A percentile compares a stretch with the other conserved stretches of the same genome.
Conservation (phyloP, 805 yeast species). For the Myxozyma kluyveri region DNA sequence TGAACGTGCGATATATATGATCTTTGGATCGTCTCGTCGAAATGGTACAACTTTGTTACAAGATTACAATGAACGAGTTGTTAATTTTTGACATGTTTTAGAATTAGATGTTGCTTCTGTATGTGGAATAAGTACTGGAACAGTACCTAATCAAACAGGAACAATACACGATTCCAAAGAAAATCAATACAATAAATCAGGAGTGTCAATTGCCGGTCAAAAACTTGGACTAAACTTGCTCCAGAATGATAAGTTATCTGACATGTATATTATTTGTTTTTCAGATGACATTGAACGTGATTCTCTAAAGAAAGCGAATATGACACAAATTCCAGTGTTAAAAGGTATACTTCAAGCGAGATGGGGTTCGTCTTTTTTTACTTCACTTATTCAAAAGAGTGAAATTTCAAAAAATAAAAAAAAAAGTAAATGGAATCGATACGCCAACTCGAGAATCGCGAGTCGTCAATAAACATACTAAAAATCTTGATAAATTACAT, state of each 20-base stretch:
- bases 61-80: slow-evolving; percentile 17
- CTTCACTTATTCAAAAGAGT: too few relatives aligned
- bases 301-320: background rate
- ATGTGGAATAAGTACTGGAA: slow-evolving; percentile 14
- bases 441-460: too few relatives aligned
- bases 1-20: background rate
- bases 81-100: slow-evolving; percentile 6
- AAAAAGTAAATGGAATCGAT: too few relatives aligned
- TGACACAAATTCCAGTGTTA: slow-evolving; percentile 13
- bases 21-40: slow-evolving; percentile 10
- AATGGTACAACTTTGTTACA: too few relatives aligned
- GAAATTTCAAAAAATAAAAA: too few relatives aligned
- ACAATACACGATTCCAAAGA: too few relatives aligned
- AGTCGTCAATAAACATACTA: too few relatives aligned
- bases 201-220: slow-evolving; percentile 19
- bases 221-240: slow-evolving; percentile 8
- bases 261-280: slow-evolving; percentile 21
- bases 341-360: slow-evolving; percentile 13
- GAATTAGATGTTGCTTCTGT: slow-evolving; percentile 17
- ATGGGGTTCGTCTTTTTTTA: slow-evolving; percentile 19
- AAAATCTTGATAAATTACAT: too few relatives aligned
- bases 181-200: too few relatives aligned
- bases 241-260: slow-evolving; percentile 8
- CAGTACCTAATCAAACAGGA: too few relatives aligned
- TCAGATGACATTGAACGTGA: background rate